phyloP scores from a whole-genome alignment of 177 flowering plant species.

The Tripterygium wilfordii region DNA sequence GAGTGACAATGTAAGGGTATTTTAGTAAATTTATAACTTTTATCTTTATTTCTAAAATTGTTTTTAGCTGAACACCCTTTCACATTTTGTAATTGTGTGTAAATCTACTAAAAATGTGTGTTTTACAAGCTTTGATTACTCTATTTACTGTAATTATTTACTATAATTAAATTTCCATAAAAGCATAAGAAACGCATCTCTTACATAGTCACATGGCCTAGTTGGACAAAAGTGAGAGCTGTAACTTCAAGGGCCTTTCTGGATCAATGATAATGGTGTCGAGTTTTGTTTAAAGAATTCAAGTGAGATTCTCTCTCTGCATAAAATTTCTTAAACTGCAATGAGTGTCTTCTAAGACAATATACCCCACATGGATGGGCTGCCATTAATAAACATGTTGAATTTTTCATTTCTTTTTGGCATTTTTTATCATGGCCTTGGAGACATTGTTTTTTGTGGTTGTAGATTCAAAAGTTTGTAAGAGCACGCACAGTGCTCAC shows the following conservation, averaged over 20 bases:
- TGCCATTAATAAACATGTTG: neutral
- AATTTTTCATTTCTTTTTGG: conserved; percentile 2
- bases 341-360: conserved; percentile 15
- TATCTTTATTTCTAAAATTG: too few relatives aligned
- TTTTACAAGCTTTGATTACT: too few relatives aligned
- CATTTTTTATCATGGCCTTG: conserved; percentile 1
- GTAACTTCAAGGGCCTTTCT: neutral
- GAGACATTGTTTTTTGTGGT: neutral
- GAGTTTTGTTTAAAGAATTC: neutral
- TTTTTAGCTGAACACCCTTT: too few relatives aligned
- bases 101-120: too few relatives aligned
- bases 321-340: neutral
- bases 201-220: conserved; percentile 20
- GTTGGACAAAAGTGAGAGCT: conserved; percentile 6
- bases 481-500: neutral
- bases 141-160: too few relatives aligned
- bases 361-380: conserved; percentile 7
- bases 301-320: neutral
- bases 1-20: too few relatives aligned
- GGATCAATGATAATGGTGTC: neutral
- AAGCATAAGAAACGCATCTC: conserved; percentile 3
- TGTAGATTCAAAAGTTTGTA: too few relatives aligned
- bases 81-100: too few relatives aligned
- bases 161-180: too few relatives aligned
- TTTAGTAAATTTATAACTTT: too few relatives aligned